A percentile compares a stretch with the other conserved stretches of the same genome.
phyloP scores from a whole-genome alignment of 306 rosid genomes.

The Gillenia trifoliata region DNA sequence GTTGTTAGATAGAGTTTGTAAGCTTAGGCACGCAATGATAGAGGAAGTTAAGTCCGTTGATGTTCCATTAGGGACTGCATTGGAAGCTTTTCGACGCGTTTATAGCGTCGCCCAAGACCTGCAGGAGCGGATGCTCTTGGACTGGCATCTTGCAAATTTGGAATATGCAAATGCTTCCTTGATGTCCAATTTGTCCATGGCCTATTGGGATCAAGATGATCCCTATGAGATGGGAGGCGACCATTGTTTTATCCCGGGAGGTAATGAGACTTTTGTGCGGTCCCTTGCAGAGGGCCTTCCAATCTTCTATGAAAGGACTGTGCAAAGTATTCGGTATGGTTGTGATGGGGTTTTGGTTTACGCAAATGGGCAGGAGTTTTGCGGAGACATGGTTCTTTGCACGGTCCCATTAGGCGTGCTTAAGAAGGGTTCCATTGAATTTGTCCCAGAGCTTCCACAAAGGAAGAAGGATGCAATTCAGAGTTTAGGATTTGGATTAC shows the following conservation, averaged over 20 bases:
- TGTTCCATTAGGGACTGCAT: slow-evolving; percentile 68
- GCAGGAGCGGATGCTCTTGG: slow-evolving; percentile 73
- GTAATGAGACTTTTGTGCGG: slow-evolving; percentile 70
- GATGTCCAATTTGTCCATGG: slow-evolving; percentile 85
- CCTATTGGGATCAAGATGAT: slow-evolving; percentile 97
- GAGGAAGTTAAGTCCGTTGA: slow-evolving; percentile 82
- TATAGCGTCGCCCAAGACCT: slow-evolving; percentile 61
- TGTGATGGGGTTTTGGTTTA: slow-evolving; percentile 64
- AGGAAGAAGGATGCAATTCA: slow-evolving; percentile 77
- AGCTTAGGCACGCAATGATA: slow-evolving; percentile 79
- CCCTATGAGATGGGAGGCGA: slow-evolving; percentile 97
- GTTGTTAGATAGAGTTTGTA: slow-evolving; percentile 82
- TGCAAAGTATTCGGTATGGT: slow-evolving; percentile 64
- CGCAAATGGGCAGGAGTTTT: slow-evolving; percentile 62
- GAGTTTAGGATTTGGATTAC: slow-evolving; percentile 76
- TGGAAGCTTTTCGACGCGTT: slow-evolving; percentile 72
- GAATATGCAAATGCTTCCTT: slow-evolving; percentile 91
- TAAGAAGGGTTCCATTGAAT: slow-evolving; percentile 60
- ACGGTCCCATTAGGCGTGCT: slow-evolving; percentile 85
- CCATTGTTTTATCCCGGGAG: slow-evolving; percentile 91
- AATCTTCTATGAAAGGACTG: slow-evolving; percentile 66
- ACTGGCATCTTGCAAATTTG: slow-evolving; percentile 93
- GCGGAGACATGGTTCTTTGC: slow-evolving; percentile 68
- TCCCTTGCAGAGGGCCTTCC: slow-evolving; percentile 76
- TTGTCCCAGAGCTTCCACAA: slow-evolving; percentile 83